Base-by-base conservation (phyloP, 352 stramenopile species). In the Pythium biforme region DNA sequence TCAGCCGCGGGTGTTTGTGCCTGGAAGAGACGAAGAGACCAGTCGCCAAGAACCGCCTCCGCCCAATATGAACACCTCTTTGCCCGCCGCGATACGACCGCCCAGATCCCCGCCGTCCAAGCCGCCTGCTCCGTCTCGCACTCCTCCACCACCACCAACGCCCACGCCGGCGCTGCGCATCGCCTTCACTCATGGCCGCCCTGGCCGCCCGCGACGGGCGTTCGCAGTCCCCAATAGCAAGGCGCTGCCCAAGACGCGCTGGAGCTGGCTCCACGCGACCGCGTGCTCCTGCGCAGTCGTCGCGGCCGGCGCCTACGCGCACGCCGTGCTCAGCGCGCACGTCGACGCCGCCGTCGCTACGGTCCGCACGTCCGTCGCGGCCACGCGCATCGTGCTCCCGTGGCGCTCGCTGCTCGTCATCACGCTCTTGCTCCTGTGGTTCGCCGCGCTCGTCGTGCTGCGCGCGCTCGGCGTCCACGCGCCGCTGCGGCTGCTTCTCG, bases 181-280 rank as follows among this genome's bases (percentile, higher is more conserved):
- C 33, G 51, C 51, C 10, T 47, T 48, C 23, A 55, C 48, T 17
- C n/a, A n/a, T n/a, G n/a, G n/a, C n/a, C 51, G 25, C 37, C 29
- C 17, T 17, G 14, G 37, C 14, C 37, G 2, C 37, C 14, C 6
- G 3, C 51, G 34, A 10, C 51, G 51, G 15, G 51, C 33, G 37
- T 43, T 43, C 22, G 33, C 34, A 10, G 37, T 8, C 31, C 37
- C 11, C 37, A 1, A 14, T 20, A 3, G 14, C 37, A 34, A 5
- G 37, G 1, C 40, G 20, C 14, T 40, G 29, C 14, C 41, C 22
- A 33, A 41, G 15, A 62, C 40, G 22, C 72, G 65, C n/a, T 92
- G 83, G 83, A 92, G 72, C 61, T 92, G 83, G 83, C 68, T 90
- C 58, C 75, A 87, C 33, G 83, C 83, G 8, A 92, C 78, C 14